Evolutionary conservation across 495 filamentous ascomycete genomes (phyloP).

Genomic region (Platismatia glauca): DNA sequence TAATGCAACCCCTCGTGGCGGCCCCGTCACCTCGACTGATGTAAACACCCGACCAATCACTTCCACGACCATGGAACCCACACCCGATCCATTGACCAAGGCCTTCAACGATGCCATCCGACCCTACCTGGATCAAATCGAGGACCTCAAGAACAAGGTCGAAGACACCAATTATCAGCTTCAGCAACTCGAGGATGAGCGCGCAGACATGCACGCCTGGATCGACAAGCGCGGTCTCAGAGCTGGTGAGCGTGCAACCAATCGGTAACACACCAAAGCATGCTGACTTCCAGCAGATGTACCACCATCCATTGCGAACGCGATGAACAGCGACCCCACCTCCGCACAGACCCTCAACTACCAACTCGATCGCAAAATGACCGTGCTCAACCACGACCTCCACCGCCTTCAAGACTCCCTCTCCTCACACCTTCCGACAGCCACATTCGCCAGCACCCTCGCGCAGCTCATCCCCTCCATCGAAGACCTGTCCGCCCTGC

Average conservation of each 20-base stretch:
- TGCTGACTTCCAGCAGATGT: conserved; percentile 28
- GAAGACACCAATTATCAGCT: conserved; percentile 36
- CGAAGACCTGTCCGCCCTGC: conserved; percentile 34
- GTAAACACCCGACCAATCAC: conserved; percentile 5
- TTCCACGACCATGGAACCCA: conserved; percentile 23
- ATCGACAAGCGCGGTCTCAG: conserved; percentile 44
- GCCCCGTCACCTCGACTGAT: neutral
- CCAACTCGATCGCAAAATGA: conserved; percentile 47
- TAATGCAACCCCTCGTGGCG: conserved; percentile 13
- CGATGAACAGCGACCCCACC: conserved; percentile 37
- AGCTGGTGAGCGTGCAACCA: conserved; percentile 32
- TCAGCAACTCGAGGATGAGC: conserved; percentile 37
- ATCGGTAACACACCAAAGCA: neutral
- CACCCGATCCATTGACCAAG: conserved; percentile 38
- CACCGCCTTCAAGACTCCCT: conserved; percentile 45
- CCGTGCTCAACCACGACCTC: conserved; percentile 46
- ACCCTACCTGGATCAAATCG: conserved; percentile 40
- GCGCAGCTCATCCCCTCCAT: conserved; percentile 38
- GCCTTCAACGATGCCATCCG: conserved; percentile 42
- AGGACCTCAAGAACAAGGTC: conserved; percentile 35
- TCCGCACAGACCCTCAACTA: conserved; percentile 39
- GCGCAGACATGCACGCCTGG: conserved; percentile 40
- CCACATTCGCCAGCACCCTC: conserved; percentile 27
- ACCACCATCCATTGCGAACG: conserved; percentile 39
- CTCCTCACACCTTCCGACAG: conserved; percentile 40